Evolutionary conservation across 495 filamentous ascomycete genomes (phyloP), one percentile per base, ranked within the genome.

Genomic region (Opeltia flavorubescens): DNA sequence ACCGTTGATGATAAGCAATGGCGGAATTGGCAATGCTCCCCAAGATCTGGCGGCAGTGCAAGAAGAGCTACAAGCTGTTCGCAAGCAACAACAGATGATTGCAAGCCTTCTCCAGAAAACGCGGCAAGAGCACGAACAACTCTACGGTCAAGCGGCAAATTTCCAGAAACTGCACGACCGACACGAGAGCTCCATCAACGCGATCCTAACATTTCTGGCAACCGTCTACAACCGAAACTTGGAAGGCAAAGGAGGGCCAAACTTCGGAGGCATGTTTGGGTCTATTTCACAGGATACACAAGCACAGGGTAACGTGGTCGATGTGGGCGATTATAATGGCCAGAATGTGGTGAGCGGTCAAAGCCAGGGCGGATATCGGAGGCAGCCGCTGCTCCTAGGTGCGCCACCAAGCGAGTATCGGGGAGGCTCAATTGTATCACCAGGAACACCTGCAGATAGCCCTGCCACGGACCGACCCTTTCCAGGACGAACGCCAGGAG

Each of bases 131-230:
- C 88, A 96, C 62, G 78, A 84, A 48, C 80, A 89, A 48, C 76
- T 95, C 8, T 94, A 86, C 54, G 80, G 87, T 30, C 91, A 96
- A 61, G 87, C 89, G 0, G 71, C 82, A 35, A 81, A 84, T 46
- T 95, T 95, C 62, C 88, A 94, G 59, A 81, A 78, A 27, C 76
- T 91, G 58, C 91, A 98, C 56, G 87, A 89, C 43, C 81, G 93
- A 26, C 91, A 98, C 56, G 93, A 98, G 60, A 94, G 87, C 55
- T 95, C 88, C 8, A 98, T 98, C 59, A 96, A 95, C 55, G 91
- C 93, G 21, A 96, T 98, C 53, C 70, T 98, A 13, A 94, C 87
- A 26, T 98, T 96, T 61, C 74, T 98, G 2, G 93, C 91, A 15
- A 95, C 91, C 7, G 86, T 98, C 7, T 98, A 95, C 68, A 84